These are phyloP conservation scores for Aspergillus pseudoterreus DNA, from an alignment of 2,329 filamentous ascomycete species.

Conservation along the genomic window DNA sequence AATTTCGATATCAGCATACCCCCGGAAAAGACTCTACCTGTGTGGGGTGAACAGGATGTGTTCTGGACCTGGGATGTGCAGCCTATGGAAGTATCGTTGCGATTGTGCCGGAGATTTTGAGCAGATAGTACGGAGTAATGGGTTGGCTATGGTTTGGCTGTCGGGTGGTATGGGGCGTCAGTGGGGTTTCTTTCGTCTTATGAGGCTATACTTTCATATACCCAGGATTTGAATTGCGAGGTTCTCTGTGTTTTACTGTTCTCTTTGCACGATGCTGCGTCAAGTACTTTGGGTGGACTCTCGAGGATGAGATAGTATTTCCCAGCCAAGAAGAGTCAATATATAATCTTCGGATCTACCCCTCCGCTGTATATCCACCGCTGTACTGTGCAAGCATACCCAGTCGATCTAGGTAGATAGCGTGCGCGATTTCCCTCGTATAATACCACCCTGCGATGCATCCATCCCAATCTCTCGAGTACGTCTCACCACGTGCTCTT, in stretches of 20 bases:
- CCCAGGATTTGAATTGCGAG: background rate
- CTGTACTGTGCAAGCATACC: no score
- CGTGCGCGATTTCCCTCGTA: no score
- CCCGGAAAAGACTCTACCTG: background rate
- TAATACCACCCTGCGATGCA: no score
- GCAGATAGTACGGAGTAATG: background rate
- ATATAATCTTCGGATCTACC: no score
- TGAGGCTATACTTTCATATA: background rate
- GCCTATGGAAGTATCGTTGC: background rate
- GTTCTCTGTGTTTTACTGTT: no score
- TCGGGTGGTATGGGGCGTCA: no score
- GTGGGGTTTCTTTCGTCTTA: background rate
- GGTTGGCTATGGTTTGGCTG: background rate
- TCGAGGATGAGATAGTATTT: no score
- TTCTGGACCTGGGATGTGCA: background rate
- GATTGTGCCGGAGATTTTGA: background rate
- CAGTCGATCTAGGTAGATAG: background rate
- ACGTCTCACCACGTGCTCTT: constrained; percentile 8
- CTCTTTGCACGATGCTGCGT: no score
- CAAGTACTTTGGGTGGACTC: no score
- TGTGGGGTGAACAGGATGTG: background rate
- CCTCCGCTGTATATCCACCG: no score
- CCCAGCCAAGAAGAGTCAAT: no score
- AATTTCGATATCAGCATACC: background rate
- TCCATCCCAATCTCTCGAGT: background rate